phyloP scores from a whole-genome alignment of 306 rosid genomes.

The Malus orientalis region DNA sequence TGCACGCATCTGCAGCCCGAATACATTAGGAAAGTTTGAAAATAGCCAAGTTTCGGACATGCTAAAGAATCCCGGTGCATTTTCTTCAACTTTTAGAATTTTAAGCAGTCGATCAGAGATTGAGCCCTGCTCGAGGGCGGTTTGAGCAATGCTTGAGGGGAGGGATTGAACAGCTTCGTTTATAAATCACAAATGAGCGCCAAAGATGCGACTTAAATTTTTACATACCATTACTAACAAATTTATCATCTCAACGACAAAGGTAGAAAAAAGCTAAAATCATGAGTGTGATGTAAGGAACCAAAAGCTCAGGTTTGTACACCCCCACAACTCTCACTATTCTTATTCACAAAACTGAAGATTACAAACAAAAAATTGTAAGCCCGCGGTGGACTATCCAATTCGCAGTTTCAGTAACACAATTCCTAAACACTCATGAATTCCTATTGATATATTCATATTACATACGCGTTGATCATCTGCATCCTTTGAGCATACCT shows the following conservation, averaged over 20 bases:
- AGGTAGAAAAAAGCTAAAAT: conserved; percentile 15
- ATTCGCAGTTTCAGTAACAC: conserved; percentile 13
- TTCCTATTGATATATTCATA: conserved; percentile 29
- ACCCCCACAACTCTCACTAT: conserved; percentile 37
- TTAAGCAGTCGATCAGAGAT: neutral
- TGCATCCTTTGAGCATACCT: conserved; percentile 14
- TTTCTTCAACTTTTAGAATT: neutral
- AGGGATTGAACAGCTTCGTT: too few relatives aligned
- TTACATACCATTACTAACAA: conserved; percentile 11
- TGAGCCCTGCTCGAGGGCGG: neutral
- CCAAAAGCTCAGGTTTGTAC: conserved; percentile 50
- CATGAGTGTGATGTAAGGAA: conserved; percentile 29
- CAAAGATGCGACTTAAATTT: neutral
- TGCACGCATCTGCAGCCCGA: too few relatives aligned
- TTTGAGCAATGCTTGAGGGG: neutral
- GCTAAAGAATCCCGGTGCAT: too few relatives aligned
- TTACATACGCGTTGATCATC: conserved; percentile 15
- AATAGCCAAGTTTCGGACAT: too few relatives aligned
- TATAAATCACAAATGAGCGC: neutral
- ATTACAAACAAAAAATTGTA: conserved; percentile 37
- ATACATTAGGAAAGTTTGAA: too few relatives aligned
- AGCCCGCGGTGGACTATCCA: conserved; percentile 20
- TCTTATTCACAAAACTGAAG: conserved; percentile 39
- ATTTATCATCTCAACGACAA: conserved; percentile 15
- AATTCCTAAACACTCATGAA: conserved; percentile 26